Conservation (phyloP, 2,329 filamentous ascomycete genomes). For the Ambrosiella beaveri region DNA sequence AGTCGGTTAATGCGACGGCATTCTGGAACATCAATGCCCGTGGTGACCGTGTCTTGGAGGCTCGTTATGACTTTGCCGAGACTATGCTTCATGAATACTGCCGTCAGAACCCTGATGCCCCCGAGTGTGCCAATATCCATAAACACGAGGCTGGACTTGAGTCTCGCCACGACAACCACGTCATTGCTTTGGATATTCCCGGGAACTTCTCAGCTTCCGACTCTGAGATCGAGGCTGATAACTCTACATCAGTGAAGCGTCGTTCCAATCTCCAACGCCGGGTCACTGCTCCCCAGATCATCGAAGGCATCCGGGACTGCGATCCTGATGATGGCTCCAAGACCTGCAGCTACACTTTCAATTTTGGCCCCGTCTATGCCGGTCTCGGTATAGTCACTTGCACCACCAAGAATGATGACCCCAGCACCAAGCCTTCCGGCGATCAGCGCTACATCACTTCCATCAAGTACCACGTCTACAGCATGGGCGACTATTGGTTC, state of each 20-base stretch:
- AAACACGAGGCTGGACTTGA: too few relatives aligned
- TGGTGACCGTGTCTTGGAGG: not conserved
- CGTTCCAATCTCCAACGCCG: not conserved
- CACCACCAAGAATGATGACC: too few relatives aligned
- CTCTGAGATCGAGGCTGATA: not conserved
- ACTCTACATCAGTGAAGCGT: not conserved
- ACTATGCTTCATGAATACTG: not conserved
- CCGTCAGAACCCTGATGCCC: not conserved
- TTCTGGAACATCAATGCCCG: not conserved
- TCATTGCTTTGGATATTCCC: not conserved
- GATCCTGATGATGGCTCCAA: not conserved
- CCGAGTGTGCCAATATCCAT: not conserved
- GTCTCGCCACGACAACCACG: not conserved
- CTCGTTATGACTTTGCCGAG: not conserved
- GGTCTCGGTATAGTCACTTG: too few relatives aligned
- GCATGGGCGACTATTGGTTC: not conserved
- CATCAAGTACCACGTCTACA: not conserved
- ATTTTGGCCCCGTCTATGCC: not conserved
- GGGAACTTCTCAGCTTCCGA: not conserved
- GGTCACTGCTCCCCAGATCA: not conserved
- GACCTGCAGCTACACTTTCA: not conserved
- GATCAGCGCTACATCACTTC: too few relatives aligned
- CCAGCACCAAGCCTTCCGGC: too few relatives aligned
- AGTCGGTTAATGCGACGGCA: not conserved
- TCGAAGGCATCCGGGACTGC: not conserved